Evolutionary conservation across 768 basidiomycete species (phyloP), one percentile per base, ranked within the genome.

Genomic region (Mrakia hoshinonis): DNA sequence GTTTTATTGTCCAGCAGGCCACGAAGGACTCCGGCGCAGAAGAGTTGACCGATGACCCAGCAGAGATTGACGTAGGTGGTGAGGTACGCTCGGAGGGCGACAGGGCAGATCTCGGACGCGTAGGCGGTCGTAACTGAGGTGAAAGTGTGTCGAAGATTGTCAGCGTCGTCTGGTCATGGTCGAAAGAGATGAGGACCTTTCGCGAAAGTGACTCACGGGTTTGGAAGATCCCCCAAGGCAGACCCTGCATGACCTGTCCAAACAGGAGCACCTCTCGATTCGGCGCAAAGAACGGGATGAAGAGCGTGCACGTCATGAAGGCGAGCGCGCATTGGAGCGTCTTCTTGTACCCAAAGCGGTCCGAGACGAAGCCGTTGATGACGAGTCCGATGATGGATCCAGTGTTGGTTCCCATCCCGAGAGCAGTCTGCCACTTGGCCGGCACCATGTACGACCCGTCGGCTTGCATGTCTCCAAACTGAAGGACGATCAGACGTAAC

Each of bases 241-340:
- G 46, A 29, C 73, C 73, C 52, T 67, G 67, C 58, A 74, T 54
- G n/a, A 74, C 31, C 31, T 74, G 68, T 29, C 70, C 70, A 34
- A 52, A 67, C 10, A 72, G 54, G 29, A 74, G 70, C 72, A 73
- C 70, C 15, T 47, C 5, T 20, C 72, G 34, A 55, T 69, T 70
- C 29, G 26, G 51, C 46, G 74, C 74, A 61, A 74, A 73, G 73
- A 76, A 73, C 74, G 74, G 72, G 39, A 76, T 67, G 72, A 77
- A 77, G 49, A 76, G 13, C 74, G 72, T 61, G 6, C 63, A 66
- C n/a, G 69, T 74, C 39, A 74, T 60, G 39, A 24, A 67, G 26
- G 70, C 67, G 55, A 77, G 65, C 69, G 73, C 74, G 15, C 43
- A 43, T 68, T 74, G 62, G 43, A 76, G 73, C 64, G 74, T 71